phyloP scores from a whole-genome alignment of 169 alveolate genomes.

The Eimeria praecox region DNA sequence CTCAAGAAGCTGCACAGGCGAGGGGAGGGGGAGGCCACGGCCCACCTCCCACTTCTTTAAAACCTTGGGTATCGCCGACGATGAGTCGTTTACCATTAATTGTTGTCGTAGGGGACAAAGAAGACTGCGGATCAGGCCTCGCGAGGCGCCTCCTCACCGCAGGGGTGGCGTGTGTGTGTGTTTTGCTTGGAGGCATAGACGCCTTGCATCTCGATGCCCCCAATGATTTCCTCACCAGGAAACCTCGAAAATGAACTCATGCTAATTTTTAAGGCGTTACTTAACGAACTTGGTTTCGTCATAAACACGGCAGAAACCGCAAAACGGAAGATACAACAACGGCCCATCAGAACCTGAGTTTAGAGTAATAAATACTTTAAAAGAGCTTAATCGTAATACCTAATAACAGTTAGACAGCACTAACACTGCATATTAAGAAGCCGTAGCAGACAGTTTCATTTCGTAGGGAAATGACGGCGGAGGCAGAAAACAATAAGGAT shows the following conservation, averaged over 20 bases:
- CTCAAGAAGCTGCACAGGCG: conserved; percentile 17
- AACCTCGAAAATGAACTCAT: background rate
- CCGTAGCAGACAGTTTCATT: too few relatives aligned
- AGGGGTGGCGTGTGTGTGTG: conserved; percentile 68
- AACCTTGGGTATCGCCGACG: conserved; percentile 1
- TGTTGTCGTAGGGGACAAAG: conserved; percentile 66
- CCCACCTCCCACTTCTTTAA: background rate
- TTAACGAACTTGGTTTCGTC: background rate
- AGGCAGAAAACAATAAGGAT: too few relatives aligned
- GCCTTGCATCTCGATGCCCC: conserved; percentile 76
- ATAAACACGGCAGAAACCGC: background rate
- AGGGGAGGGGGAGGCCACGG: background rate
- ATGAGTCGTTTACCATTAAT: conserved; percentile 35
- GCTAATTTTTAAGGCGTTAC: background rate
- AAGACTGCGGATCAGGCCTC: conserved; percentile 52
- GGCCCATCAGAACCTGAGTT: background rate
- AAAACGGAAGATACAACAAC: background rate
- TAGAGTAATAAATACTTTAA: background rate
- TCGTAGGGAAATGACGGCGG: too few relatives aligned
- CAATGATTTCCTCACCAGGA: conserved; percentile 10
- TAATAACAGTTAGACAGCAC: too few relatives aligned
- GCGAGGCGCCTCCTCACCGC: conserved; percentile 68
- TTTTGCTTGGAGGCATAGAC: conserved; percentile 69
- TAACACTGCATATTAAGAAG: too few relatives aligned
- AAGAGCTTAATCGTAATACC: background rate